Conservation (phyloP, 1,139 yeast genomes). For the Candida sp. region DNA sequence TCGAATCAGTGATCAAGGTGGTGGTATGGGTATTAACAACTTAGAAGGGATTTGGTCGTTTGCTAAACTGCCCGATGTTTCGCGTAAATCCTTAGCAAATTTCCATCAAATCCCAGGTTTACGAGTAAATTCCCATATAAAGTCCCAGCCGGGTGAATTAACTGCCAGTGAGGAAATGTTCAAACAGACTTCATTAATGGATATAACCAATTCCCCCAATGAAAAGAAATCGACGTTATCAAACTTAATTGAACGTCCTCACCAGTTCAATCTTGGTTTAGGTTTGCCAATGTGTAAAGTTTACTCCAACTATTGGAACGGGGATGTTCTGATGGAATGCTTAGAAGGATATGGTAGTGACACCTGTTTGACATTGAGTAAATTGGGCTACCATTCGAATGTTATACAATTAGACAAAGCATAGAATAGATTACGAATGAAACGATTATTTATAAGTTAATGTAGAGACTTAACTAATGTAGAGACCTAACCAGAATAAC, state of each 20-base stretch:
- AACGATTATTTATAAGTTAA: conserved; percentile 1
- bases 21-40: conserved; percentile 66
- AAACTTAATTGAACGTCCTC: conserved; percentile 64
- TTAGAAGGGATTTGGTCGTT: conserved; percentile 79
- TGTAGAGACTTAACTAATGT: conserved; percentile 1
- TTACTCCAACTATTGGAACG: conserved; percentile 96
- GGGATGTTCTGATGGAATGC: conserved; percentile 76
- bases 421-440: conserved; percentile 13
- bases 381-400: conserved; percentile 68
- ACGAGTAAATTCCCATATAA: conserved; percentile 13
- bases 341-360: conserved; percentile 92
- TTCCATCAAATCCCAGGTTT: conserved; percentile 69
- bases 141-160: conserved; percentile 8
- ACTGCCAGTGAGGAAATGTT: conserved; percentile 30
- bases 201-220: conserved; percentile 31
- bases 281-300: conserved; percentile 91
- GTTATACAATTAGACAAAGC: conserved; percentile 74
- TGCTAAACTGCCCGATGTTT: conserved; percentile 60
- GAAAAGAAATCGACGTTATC: conserved; percentile 35
- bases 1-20: conserved; percentile 86
- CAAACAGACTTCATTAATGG: conserved; percentile 35
- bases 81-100: conserved; percentile 54
- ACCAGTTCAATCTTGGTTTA: conserved; percentile 72
- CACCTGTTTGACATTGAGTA: conserved; percentile 73
- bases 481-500: background rate